Percentiles rank a stretch among this genome's conserved stretches.
Conservation (phyloP, 2,329 filamentous ascomycete genomes). For the Aureobasidium sp. region DNA sequence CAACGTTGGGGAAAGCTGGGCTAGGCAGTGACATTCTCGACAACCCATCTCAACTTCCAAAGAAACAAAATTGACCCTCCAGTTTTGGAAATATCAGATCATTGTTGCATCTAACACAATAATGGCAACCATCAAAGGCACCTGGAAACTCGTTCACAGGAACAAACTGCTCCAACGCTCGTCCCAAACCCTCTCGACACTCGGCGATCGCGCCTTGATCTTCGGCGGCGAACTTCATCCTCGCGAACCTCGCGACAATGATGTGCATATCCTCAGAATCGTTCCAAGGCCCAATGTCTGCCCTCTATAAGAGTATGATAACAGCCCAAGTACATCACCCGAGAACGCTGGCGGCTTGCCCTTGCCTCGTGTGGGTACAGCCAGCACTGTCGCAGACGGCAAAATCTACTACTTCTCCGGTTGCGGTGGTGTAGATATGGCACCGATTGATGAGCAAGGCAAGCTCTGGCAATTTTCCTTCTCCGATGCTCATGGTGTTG, state of each 20-base stretch:
- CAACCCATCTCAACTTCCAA: neutral
- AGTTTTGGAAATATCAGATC: neutral
- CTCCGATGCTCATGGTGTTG: conserved; percentile 48
- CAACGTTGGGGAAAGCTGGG: neutral
- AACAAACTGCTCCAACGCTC: conserved; percentile 54
- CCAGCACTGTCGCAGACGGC: conserved; percentile 57
- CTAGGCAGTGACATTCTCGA: neutral
- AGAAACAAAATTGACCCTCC: neutral
- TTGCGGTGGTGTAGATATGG: conserved; percentile 59
- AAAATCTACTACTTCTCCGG: conserved; percentile 78
- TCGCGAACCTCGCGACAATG: conserved; percentile 61
- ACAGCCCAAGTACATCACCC: neutral
- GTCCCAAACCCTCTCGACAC: conserved; percentile 58
- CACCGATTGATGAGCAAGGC: conserved; percentile 65
- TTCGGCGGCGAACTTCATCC: conserved; percentile 69
- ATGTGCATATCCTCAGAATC: conserved; percentile 52
- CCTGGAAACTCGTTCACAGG: conserved; percentile 30
- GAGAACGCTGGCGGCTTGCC: conserved; percentile 40
- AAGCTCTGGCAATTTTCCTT: conserved; percentile 60
- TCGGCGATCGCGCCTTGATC: conserved; percentile 49
- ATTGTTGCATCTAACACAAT: neutral
- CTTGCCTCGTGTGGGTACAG: conserved; percentile 62
- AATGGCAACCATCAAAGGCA: conserved; percentile 20
- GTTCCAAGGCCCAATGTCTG: neutral
- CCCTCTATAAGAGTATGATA: neutral